A percentile compares a stretch with the other conserved stretches of the same genome.
Conservation (phyloP, 2,329 filamentous ascomycete genomes). For the Pseudonectria foliicola region DNA sequence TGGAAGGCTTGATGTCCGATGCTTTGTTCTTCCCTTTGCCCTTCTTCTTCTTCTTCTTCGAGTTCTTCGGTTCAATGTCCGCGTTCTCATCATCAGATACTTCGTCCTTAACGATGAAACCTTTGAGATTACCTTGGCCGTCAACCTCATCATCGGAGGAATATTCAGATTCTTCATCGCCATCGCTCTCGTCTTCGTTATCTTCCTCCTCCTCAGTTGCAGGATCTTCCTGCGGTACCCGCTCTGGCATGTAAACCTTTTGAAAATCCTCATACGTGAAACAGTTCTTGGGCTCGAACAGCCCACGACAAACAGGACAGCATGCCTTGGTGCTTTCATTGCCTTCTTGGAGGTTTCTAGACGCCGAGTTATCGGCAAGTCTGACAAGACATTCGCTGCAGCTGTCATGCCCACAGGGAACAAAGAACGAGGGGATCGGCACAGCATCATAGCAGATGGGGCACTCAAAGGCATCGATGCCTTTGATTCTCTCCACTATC, state of each 20-base stretch:
- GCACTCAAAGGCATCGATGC: constrained; percentile 61
- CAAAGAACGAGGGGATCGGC: constrained; percentile 67
- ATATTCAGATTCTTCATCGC: constrained; percentile 23
- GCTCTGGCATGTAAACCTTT: constrained; percentile 59
- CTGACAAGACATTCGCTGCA: constrained; percentile 71
- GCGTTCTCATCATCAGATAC: constrained; percentile 25
- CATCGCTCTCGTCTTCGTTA: constrained; percentile 23
- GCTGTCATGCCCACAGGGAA: constrained; percentile 76
- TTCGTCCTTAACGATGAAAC: constrained; percentile 45
- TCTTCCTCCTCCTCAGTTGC: constrained; percentile 31
- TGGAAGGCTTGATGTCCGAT: constrained; percentile 40
- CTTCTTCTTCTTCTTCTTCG: constrained; percentile 24
- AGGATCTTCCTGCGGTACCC: constrained; percentile 23
- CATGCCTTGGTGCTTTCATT: constrained; percentile 50
- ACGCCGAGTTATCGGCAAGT: constrained; percentile 54
- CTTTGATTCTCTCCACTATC: constrained; percentile 61
- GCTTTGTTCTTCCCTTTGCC: constrained; percentile 34
- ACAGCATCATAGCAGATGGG: constrained; percentile 75
- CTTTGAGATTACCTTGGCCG: constrained; percentile 37
- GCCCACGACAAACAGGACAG: constrained; percentile 70
- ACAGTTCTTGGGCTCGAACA: constrained; percentile 59
- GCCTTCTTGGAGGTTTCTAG: constrained; percentile 50
- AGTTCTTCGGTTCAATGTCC: constrained; percentile 15
- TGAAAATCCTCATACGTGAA: constrained; percentile 71
- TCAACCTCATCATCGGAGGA: constrained; percentile 27